Base-by-base conservation (phyloP, 148 eudicot species). In the Dysphania ambrosioides region DNA sequence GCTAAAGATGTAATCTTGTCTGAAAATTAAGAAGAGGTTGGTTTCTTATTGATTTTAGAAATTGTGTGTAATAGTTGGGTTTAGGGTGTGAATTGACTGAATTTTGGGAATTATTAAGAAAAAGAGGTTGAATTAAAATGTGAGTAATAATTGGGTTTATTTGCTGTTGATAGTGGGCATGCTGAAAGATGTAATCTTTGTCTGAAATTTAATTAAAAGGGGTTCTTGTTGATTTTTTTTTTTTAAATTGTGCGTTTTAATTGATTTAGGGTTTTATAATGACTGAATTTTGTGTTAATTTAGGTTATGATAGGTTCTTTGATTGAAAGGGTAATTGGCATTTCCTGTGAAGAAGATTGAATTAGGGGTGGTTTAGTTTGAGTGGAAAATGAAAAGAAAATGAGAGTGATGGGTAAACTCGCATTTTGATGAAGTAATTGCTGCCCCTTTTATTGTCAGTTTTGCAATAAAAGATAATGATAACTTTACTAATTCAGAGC, bases 401-500 rank as follows among this genome's bases (percentile, higher is more conserved):
- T 67, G 49, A 67, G 11, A 67, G 13, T 41, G n/a, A 29, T 67
- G 55, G 70, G 18, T n/a, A n/a, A n/a, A 42, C 4, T 21, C 2
- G 1, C 16, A 12, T 9, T 65, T 8, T 35, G 42, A 12, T 42
- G 53, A 11, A 41, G 55, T 67, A 12, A 3, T 30, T 1, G 18
- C n/a, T 19, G 5, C 29, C 7, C 42, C 21, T 12, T 26, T 41
- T 42, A 4, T 4, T 41, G 71, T 40, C 26, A 26, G 21, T 0
- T 30, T 21, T 56, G 66, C 64, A 8, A 2, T n/a, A n/a, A n/a
- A n/a, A 12, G n/a, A 29, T 77, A 72, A 29, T 74, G 78, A 24
- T 72, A 18, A 57, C 23, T 36, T 71, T 65, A 49, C 34, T 30
- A 57, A 38, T 82, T 73, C 88, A 95, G 99, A 78, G 83, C 69